Conservation (phyloP, 495 filamentous ascomycete genomes). For the Penicilliopsis zonata region DNA sequence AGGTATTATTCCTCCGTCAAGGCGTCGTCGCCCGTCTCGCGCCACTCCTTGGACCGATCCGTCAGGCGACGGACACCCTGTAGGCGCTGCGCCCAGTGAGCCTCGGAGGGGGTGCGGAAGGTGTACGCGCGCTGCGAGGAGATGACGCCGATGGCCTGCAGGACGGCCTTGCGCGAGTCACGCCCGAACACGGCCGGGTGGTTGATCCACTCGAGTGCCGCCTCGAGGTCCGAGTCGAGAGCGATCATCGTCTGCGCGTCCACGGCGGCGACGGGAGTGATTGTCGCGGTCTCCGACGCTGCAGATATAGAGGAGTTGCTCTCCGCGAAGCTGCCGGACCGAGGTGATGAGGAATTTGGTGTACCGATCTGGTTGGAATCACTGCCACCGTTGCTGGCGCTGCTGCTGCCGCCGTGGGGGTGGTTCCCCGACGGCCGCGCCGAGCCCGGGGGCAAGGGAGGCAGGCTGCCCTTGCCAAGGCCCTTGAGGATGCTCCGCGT, state of each 20-base stretch:
- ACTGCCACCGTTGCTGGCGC: too few species aligned
- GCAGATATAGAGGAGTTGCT: conserved; percentile 27
- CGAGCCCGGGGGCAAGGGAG: conserved; percentile 62
- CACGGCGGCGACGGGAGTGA: conserved; percentile 56
- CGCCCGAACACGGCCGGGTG: conserved; percentile 91
- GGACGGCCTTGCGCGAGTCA: conserved; percentile 90
- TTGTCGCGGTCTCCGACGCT: conserved; percentile 38
- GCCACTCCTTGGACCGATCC: conserved; percentile 72
- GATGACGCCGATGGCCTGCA: conserved; percentile 94
- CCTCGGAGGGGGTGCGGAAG: conserved; percentile 77
- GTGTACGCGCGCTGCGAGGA: conserved; percentile 90
- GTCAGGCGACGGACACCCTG: conserved; percentile 65
- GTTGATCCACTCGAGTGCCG: conserved; percentile 96
- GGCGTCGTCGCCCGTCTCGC: conserved; percentile 71
- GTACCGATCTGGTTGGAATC: conserved; percentile 25
- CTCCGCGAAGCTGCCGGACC: conserved; percentile 31
- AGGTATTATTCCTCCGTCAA: conserved; percentile 61
- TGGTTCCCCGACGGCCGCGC: conserved; percentile 14
- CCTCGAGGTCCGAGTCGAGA: conserved; percentile 81
- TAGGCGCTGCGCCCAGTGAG: conserved; percentile 73
- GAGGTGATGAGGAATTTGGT: conserved; percentile 26
- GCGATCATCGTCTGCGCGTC: conserved; percentile 69
- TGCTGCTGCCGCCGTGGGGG: conserved; percentile 29
- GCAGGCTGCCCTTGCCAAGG: conserved; percentile 86
- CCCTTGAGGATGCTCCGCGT: conserved; percentile 93